Base-by-base conservation (phyloP, 2,329 filamentous ascomycete species). In the Trichophyton mentagrophytes region DNA sequence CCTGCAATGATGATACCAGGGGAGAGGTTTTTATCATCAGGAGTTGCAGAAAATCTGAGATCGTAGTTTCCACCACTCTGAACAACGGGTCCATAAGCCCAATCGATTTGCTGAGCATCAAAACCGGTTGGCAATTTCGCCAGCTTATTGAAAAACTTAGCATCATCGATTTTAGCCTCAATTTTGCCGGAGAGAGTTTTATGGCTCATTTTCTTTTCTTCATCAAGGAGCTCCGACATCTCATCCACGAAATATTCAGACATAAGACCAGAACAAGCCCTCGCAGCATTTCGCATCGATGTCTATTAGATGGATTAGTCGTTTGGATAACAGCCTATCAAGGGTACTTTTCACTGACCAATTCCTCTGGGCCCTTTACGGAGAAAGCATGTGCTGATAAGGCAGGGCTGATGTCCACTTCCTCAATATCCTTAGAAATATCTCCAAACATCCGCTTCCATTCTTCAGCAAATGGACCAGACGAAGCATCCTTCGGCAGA, bases 41-140 rank as follows among this genome's bases (percentile, higher is more conserved):
- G 84, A 62, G 90, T 86, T 1, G 85, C 81, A 9, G 82, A 83
- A 68, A 96, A 86, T 68, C 88, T 89, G 33, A 99, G 78, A 69
- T 99, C 95, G 71, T 95, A 99, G 68, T 89, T 91, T 67, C 93
- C 93, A 67, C 95, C 93, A 69, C 91, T 97, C 77, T 99, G 92
- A 55, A 99, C 86, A 0, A 90, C 85, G 1, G 92, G 92, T 3
- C 88, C 89, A 62, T 96, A 83, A 47, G 89, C 89, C 92, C 93
- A 99, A 74, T 99, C 93, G 60, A 99, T 84, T 70, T 96, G 89
- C 63, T 85, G 78, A 2, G 88, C 80, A 71, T 97, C 93, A 67
- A 99, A 92, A 68, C 95, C 90, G 15, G 84, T 80, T 0, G 92
- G 89, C 59, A 96, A 80, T 74, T 92, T 96, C 62, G 66, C 89